A percentile compares a stretch with the other conserved stretches of the same genome.
Evolutionary conservation across 2,329 filamentous ascomycete genomes (phyloP).

Genomic region (Penicillium hordei): DNA sequence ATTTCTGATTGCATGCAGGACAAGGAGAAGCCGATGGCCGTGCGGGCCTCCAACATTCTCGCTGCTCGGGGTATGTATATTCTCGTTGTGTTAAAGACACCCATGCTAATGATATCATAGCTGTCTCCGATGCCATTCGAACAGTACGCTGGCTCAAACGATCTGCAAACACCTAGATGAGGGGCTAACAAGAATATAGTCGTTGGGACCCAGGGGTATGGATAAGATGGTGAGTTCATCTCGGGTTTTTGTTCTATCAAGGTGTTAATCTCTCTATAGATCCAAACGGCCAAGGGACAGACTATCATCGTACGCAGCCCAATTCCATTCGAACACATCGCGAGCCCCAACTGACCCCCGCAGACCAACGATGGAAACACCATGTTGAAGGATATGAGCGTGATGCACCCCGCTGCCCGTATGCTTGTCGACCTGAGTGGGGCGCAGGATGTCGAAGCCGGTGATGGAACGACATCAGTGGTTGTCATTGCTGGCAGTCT

Average conservation of each 20-base stretch:
- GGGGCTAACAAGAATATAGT: conserved; percentile 53
- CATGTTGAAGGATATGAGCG: conserved; percentile 98
- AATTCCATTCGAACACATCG: conserved; percentile 11
- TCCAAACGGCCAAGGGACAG: conserved; percentile 92
- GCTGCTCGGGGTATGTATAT: conserved; percentile 76
- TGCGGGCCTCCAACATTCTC: conserved; percentile 94
- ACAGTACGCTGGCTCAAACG: conserved; percentile 55
- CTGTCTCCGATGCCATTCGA: conserved; percentile 95
- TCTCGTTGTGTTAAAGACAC: not conserved
- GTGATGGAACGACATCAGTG: conserved; percentile 96
- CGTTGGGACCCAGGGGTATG: conserved; percentile 94
- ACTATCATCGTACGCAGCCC: conserved; percentile 72
- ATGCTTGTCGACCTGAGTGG: conserved; percentile 98
- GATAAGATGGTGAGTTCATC: conserved; percentile 75
- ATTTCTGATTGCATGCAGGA: conserved; percentile 54
- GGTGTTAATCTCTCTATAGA: conserved; percentile 50
- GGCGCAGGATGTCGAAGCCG: conserved; percentile 96
- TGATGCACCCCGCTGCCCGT: conserved; percentile 98
- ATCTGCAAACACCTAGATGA: conserved; percentile 28
- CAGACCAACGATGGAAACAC: conserved; percentile 97
- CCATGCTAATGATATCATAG: conserved; percentile 51
- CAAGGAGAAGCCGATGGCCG: conserved; percentile 98
- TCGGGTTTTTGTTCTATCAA: not conserved
- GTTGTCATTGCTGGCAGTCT: conserved; percentile 97
- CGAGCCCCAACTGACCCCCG: conserved; percentile 31